Conservation (phyloP, 495 filamentous ascomycete genomes). For the Lasiosphaeriaceae sp. region DNA sequence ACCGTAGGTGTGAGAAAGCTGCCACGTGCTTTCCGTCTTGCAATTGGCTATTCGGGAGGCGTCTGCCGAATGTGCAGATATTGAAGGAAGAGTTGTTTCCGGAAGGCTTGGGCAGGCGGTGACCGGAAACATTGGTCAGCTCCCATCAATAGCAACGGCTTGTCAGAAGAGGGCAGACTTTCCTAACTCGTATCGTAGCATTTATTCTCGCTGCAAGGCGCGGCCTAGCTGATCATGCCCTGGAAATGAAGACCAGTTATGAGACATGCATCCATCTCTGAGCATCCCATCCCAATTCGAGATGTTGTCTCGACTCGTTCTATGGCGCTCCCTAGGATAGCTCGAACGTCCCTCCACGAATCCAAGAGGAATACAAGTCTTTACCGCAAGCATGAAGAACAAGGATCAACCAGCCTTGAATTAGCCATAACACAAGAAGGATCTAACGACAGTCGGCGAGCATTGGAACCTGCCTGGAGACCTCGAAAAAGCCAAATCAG, state of each 20-base stretch:
- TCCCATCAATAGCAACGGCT: not conserved
- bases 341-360: not conserved
- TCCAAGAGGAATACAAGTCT: not conserved
- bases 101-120: not conserved
- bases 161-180: not conserved
- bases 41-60: not conserved
- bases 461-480: too few relatives aligned
- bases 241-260: not conserved
- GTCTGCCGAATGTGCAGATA: conserved; percentile 1
- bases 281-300: not conserved
- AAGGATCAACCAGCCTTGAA: not conserved
- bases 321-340: not conserved
- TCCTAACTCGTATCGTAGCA: not conserved
- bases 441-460: not conserved
- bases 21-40: not conserved
- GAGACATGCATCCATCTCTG: not conserved
- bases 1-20: not conserved
- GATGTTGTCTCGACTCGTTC: not conserved
- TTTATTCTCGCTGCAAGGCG: not conserved
- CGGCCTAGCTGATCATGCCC: not conserved
- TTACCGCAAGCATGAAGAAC: not conserved
- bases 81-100: conserved; percentile 1
- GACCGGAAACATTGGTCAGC: not conserved
- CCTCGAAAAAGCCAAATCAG: too few relatives aligned
- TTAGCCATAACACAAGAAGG: not conserved